Conservation (phyloP, 2,329 filamentous ascomycete genomes). For the Epichloe scottii region DNA sequence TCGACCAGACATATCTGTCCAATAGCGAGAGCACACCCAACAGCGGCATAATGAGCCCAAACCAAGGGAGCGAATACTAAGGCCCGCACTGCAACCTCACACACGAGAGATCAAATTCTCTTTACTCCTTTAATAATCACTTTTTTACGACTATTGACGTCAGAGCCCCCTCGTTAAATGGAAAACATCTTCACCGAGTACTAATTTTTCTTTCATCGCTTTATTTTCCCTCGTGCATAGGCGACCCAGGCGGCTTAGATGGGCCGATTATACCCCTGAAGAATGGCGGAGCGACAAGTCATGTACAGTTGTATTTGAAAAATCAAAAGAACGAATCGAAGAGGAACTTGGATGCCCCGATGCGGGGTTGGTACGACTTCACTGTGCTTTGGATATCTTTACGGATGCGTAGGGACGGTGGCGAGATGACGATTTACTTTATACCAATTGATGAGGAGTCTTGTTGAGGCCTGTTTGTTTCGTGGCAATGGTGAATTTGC, state of each 20-base stretch:
- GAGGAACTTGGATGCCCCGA: background rate
- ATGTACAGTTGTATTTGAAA: background rate
- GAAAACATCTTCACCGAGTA: no score
- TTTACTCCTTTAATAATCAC: background rate
- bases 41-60: constrained; percentile 25
- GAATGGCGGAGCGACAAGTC: background rate
- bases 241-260: constrained; percentile 4
- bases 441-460: no score
- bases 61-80: constrained; percentile 19
- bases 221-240: background rate
- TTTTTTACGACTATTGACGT: background rate
- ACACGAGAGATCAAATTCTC: no score
- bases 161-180: background rate
- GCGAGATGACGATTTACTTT: no score
- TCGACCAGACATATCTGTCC: constrained; percentile 65
- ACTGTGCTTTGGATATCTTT: no score
- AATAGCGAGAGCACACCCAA: constrained; percentile 29
- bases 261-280: constrained; percentile 4
- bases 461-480: no score
- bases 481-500: no score
- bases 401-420: no score
- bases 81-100: background rate
- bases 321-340: background rate
- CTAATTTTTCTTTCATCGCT: background rate
- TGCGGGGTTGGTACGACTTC: no score